Conservation (phyloP, 1,284 basidiomycete genomes). For the Ganoderma leucocontextum region DNA sequence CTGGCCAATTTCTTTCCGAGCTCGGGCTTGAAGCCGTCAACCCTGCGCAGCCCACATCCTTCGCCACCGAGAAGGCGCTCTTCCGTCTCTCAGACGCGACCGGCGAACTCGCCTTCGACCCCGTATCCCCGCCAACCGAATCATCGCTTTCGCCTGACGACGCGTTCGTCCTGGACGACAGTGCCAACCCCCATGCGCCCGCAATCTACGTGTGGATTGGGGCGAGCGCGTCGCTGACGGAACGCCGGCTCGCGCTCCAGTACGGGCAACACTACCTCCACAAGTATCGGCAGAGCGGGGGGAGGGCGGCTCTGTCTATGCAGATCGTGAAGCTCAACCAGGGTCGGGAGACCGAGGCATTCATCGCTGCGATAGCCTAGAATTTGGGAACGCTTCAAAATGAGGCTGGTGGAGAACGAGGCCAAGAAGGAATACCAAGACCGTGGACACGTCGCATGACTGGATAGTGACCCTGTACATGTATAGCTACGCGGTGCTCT, state of each 20-base stretch:
- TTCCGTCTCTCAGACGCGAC: constrained; percentile 59
- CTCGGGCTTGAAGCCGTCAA: constrained; percentile 44
- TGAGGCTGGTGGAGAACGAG: no score
- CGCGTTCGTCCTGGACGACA: constrained; percentile 57
- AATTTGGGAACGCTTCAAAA: no score
- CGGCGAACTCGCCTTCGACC: constrained; percentile 49
- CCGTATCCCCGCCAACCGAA: constrained; percentile 43
- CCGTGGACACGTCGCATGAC: no score
- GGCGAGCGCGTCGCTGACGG: constrained; percentile 53
- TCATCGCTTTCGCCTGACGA: constrained; percentile 54
- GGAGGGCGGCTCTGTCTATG: constrained; percentile 44
- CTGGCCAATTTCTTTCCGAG: constrained; percentile 55
- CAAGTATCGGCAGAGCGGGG: constrained; percentile 41
- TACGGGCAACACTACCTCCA: constrained; percentile 64
- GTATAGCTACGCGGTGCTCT: no score
- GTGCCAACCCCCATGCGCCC: constrained; percentile 43
- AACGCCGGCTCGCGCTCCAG: constrained; percentile 58
- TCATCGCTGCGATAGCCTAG: constrained; percentile 42
- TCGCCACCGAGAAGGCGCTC: constrained; percentile 41
- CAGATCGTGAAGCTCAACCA: constrained; percentile 60
- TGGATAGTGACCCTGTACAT: no score
- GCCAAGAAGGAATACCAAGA: no score
- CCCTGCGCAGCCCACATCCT: constrained; percentile 13
- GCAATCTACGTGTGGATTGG: constrained; percentile 69
- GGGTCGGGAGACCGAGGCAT: constrained; percentile 55